phyloP scores from a whole-genome alignment of 106 monocot species.

The Triglochin maritima region DNA sequence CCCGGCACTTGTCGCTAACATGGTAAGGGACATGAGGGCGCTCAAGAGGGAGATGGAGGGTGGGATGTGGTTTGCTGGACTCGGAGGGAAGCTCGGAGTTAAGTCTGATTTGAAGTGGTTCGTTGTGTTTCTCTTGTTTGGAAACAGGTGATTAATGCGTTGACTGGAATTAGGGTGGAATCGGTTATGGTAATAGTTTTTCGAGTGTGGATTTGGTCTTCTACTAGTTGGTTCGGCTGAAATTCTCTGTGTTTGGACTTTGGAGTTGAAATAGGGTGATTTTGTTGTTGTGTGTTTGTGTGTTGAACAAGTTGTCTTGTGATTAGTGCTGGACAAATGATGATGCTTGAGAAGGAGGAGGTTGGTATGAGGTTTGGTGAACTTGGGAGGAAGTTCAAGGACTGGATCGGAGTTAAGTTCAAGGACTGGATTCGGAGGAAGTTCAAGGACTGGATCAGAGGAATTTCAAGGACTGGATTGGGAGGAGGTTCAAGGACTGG shows the following conservation, averaged over 20 bases:
- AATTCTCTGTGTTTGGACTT: too few relatives aligned
- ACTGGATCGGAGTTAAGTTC: constrained; percentile 33
- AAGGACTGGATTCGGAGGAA: constrained; percentile 61
- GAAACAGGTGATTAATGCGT: too few relatives aligned
- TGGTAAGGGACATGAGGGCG: constrained; percentile 30
- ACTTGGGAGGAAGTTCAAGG: constrained; percentile 74
- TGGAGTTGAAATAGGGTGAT: too few relatives aligned
- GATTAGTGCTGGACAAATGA: constrained; percentile 33
- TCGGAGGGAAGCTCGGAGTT: constrained; percentile 78
- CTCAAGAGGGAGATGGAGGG: constrained; percentile 35
- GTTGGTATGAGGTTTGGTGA: constrained; percentile 57
- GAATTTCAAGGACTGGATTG: too few relatives aligned
- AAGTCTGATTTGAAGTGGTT: neutral
- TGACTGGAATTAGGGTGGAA: too few relatives aligned
- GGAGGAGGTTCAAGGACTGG: constrained; percentile 66
- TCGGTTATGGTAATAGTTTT: too few relatives aligned
- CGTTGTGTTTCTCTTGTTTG: too few relatives aligned
- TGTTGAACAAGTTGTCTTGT: too few relatives aligned
- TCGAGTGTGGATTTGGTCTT: too few relatives aligned
- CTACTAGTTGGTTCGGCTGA: too few relatives aligned
- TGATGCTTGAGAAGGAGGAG: constrained; percentile 40
- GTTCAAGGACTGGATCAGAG: constrained; percentile 52
- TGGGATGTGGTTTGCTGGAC: constrained; percentile 58
- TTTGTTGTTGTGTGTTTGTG: too few relatives aligned
- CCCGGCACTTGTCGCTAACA: constrained; percentile 42